Percentiles rank a stretch among this genome's conserved stretches.
Evolutionary conservation across 2,329 filamentous ascomycete genomes (phyloP).

Genomic region (Colletotrichum sp.): DNA sequence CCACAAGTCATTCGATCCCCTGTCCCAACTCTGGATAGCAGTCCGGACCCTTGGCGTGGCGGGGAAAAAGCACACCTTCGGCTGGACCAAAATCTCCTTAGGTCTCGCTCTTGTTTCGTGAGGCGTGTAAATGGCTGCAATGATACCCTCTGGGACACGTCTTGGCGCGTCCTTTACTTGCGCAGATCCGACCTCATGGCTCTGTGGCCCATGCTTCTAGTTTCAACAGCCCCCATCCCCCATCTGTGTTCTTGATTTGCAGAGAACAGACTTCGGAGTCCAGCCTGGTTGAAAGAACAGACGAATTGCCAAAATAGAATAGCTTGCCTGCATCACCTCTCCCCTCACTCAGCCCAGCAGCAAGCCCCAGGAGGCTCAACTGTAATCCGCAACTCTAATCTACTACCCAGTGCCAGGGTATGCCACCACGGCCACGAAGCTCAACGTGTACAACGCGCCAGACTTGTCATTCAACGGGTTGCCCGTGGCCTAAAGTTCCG

Average conservation of each 20-base stretch:
- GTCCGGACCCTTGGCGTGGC: neutral
- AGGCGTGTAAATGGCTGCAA: neutral
- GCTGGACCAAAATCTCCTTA: neutral
- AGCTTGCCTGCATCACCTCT: neutral
- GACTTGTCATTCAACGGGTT: neutral
- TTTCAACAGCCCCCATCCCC: neutral
- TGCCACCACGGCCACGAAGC: neutral
- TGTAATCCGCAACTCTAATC: neutral
- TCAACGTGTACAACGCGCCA: neutral
- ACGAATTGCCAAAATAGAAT: conserved; percentile 1
- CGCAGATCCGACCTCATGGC: neutral
- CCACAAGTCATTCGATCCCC: conserved; percentile 1
- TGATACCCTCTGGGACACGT: conserved; percentile 7
- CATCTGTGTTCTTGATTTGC: neutral
- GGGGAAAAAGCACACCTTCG: neutral
- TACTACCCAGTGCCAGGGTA: neutral
- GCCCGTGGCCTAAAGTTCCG: neutral
- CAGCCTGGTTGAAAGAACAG: neutral
- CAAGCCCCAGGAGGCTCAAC: neutral
- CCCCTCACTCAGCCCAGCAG: neutral
- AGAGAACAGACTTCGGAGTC: neutral
- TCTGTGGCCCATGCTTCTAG: conserved; percentile 6
- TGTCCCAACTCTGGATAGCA: neutral
- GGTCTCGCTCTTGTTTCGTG: conserved; percentile 17
- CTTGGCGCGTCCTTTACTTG: neutral